phyloP scores from a whole-genome alignment of 1,139 yeast species.

The Diutina mesorugosa region DNA sequence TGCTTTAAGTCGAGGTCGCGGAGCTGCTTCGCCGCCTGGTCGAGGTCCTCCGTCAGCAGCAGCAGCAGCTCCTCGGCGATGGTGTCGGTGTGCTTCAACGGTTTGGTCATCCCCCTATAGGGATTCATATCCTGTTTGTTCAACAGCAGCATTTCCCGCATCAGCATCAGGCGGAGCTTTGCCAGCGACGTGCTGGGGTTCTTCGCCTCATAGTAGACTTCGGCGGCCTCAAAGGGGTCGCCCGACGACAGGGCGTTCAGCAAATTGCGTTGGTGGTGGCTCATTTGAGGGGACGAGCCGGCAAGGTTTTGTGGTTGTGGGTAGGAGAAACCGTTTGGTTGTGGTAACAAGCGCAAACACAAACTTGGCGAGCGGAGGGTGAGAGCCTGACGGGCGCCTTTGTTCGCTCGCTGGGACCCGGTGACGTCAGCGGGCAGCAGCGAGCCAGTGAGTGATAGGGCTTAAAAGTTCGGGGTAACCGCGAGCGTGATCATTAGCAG shows the following conservation, averaged over 20 bases:
- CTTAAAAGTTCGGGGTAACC: too few species aligned
- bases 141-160: neutral
- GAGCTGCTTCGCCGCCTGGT: neutral
- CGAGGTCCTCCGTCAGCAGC: neutral
- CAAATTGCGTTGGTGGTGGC: neutral
- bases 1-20: neutral
- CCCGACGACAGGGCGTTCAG: neutral
- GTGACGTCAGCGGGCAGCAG: too few species aligned
- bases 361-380: too few species aligned
- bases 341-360: too few species aligned
- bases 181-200: neutral
- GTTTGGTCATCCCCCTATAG: neutral
- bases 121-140: neutral
- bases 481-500: too few species aligned
- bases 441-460: too few species aligned
- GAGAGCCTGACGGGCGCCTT: too few species aligned
- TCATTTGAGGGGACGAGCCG: neutral
- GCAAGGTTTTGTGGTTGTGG: neutral
- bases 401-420: too few species aligned
- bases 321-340: too few species aligned
- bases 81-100: neutral
- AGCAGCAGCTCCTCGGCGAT: neutral
- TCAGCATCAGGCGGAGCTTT: neutral
- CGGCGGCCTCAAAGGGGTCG: neutral
- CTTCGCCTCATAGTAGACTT: neutral